These are phyloP conservation scores for Ambispora gerdemannii DNA, from an alignment of 192 early-diverging fungal species.

Conservation along the genomic window DNA sequence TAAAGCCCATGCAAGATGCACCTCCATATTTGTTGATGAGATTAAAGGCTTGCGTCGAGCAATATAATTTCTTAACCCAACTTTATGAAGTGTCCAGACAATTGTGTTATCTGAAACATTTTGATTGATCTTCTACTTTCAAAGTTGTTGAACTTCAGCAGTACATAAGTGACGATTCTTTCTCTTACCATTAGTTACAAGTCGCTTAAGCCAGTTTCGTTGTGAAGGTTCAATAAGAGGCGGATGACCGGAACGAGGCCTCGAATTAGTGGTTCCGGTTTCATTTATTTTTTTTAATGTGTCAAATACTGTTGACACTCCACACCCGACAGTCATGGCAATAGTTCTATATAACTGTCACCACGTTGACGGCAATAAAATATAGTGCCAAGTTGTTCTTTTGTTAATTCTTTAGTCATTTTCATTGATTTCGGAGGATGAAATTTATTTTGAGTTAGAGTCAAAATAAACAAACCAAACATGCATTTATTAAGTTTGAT, in stretches of 20 bases:
- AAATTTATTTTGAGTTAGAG: not conserved
- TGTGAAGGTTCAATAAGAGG: not conserved
- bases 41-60: not conserved
- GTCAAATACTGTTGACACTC: not conserved
- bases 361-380: constrained; percentile 5
- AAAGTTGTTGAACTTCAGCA: not conserved
- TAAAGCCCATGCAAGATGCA: not conserved
- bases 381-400: not conserved
- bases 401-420: constrained; percentile 4
- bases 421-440: not conserved
- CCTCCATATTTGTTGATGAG: not conserved
- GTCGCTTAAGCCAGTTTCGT: not conserved
- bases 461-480: too few species aligned
- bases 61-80: not conserved
- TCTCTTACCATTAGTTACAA: not conserved
- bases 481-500: too few species aligned
- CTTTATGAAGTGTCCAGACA: not conserved
- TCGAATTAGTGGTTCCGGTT: not conserved
- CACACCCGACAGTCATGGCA: constrained; percentile 1
- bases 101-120: not conserved
- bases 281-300: not conserved
- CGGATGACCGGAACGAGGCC: not conserved
- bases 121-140: not conserved
- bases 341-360: not conserved
- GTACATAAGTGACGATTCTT: not conserved